These are phyloP conservation scores for Pseudogymnoascus sp. DNA, from an alignment of 2,329 filamentous ascomycete species.

Conservation along the genomic window DNA sequence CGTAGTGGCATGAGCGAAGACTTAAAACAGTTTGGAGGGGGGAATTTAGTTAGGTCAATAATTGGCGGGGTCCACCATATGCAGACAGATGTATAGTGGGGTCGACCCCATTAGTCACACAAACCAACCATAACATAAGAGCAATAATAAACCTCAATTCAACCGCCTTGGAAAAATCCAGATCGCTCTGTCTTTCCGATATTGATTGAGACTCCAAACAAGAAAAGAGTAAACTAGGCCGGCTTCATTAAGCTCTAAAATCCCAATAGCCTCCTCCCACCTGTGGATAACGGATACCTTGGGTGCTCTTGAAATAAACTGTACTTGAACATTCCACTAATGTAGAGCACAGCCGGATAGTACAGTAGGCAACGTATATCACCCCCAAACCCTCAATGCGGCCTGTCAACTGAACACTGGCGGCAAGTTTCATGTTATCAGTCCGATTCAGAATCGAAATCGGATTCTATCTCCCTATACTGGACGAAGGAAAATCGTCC, in stretches of 20 bases:
- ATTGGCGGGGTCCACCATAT: neutral
- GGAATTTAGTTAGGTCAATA: neutral
- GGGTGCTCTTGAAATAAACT: neutral
- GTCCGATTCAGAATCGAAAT: constrained; percentile 23
- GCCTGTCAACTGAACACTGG: neutral
- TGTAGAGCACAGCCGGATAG: neutral
- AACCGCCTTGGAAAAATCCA: neutral
- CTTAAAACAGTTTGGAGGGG: neutral
- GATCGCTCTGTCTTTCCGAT: neutral
- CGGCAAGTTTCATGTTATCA: constrained; percentile 8
- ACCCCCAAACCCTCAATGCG: neutral
- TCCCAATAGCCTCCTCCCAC: neutral
- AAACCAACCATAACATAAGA: neutral
- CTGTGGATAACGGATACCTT: neutral
- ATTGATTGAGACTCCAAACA: neutral
- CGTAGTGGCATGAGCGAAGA: neutral
- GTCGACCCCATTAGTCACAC: neutral
- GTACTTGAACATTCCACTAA: neutral
- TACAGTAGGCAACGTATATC: neutral
- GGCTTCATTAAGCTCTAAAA: neutral
- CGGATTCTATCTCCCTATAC: constrained; percentile 22
- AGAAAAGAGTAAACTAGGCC: neutral
- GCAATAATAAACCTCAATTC: neutral
- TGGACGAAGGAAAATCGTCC: constrained; percentile 29
- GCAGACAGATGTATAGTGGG: constrained; percentile 2